Evolutionary conservation across 2,329 filamentous ascomycete genomes (phyloP).

Genomic region (Sarocladium kiliense): DNA sequence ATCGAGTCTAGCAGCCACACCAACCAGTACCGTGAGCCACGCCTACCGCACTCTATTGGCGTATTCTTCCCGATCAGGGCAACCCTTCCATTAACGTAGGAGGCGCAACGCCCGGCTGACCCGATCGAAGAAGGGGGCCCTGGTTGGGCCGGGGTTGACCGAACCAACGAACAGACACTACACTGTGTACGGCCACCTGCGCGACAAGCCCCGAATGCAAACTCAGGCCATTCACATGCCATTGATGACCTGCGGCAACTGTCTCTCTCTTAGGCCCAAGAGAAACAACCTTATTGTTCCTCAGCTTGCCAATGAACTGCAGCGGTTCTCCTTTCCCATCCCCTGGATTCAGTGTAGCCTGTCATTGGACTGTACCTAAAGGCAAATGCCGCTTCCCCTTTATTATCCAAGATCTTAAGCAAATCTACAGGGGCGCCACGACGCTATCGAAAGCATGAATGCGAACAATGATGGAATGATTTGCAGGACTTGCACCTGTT

Average conservation of each 20-base stretch:
- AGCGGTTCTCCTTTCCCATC: too few relatives aligned
- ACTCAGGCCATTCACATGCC: slow-evolving; percentile 3
- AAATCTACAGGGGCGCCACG: too few relatives aligned
- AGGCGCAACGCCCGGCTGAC: slow-evolving; percentile 1
- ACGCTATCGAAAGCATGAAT: not conserved
- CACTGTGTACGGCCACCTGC: not conserved
- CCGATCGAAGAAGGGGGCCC: not conserved
- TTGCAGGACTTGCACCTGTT: too few relatives aligned
- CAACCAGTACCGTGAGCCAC: not conserved
- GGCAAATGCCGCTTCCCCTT: too few relatives aligned
- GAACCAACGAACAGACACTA: not conserved
- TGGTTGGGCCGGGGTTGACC: not conserved
- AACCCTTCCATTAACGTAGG: not conserved
- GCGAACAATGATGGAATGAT: too few relatives aligned
- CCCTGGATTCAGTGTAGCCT: too few relatives aligned
- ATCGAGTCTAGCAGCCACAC: not conserved
- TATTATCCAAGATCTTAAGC: too few relatives aligned
- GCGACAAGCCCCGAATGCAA: not conserved
- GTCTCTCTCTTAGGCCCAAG: too few relatives aligned
- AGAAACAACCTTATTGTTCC: not conserved
- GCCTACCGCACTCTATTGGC: not conserved
- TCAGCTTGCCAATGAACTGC: not conserved
- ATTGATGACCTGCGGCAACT: not conserved
- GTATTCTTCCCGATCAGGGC: not conserved
- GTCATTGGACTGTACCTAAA: too few relatives aligned